These are phyloP conservation scores for Diaporthe longicolla DNA, from an alignment of 2,329 filamentous ascomycete genomes.

Conservation along the genomic window DNA sequence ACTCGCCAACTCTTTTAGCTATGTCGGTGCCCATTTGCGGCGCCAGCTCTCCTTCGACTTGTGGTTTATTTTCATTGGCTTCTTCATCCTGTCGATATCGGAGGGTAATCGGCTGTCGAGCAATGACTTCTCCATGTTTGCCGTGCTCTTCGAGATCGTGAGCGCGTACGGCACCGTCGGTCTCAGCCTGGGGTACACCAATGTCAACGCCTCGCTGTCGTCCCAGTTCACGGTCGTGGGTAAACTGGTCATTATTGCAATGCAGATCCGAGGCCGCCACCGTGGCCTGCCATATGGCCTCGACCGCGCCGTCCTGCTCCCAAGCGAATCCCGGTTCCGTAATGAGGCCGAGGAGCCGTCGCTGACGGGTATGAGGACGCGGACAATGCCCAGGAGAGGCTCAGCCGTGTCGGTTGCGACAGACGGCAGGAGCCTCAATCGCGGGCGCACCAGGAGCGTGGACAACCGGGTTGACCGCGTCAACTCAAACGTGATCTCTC, in stretches of 20 bases:
- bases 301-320: constrained; percentile 72
- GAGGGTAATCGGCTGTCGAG: constrained; percentile 81
- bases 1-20: constrained; percentile 77
- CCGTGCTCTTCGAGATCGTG: constrained; percentile 85
- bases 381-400: constrained; percentile 52
- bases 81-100: constrained; percentile 92
- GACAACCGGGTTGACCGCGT: constrained; percentile 48
- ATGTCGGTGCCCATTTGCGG: constrained; percentile 91
- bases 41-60: constrained; percentile 96
- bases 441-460: constrained; percentile 56
- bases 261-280: constrained; percentile 79
- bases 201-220: constrained; percentile 83
- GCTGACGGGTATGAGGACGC: constrained; percentile 8
- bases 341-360: constrained; percentile 65
- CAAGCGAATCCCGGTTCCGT: constrained; percentile 68
- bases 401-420: constrained; percentile 52
- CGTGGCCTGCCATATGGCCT: constrained; percentile 78
- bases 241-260: constrained; percentile 77
- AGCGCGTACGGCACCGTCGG: constrained; percentile 96
- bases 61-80: constrained; percentile 95
- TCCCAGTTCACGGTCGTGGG: constrained; percentile 83
- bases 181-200: constrained; percentile 85
- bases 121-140: constrained; percentile 76
- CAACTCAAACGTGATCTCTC: constrained; percentile 60
- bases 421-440: constrained; percentile 45